Percentiles rank a stretch among this genome's conserved stretches.
These are phyloP conservation scores for Symbiotaphrina buchneri DNA, from an alignment of 495 filamentous ascomycete species.

Conservation along the genomic window DNA sequence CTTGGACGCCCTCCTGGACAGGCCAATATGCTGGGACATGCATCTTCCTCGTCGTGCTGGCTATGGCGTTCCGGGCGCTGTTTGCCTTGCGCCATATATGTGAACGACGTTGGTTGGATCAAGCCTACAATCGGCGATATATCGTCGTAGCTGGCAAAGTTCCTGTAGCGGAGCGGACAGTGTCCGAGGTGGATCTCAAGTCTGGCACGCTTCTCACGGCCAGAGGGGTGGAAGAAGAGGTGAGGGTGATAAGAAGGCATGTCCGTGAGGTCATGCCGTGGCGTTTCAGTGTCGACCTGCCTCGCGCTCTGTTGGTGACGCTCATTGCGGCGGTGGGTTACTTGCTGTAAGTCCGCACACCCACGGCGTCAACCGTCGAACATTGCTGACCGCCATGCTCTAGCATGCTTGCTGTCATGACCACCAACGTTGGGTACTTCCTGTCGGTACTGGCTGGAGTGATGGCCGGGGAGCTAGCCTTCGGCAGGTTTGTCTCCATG, in stretches of 20 bases:
- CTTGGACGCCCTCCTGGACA: conserved; percentile 46
- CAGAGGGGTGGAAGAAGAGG: conserved; percentile 52
- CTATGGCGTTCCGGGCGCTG: conserved; percentile 40
- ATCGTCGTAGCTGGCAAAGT: conserved; percentile 45
- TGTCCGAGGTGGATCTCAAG: conserved; percentile 31
- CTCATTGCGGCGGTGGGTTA: conserved; percentile 59
- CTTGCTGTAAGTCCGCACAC: conserved; percentile 51
- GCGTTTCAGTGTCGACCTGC: conserved; percentile 56
- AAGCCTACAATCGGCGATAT: conserved; percentile 48
- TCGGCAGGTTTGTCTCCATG: conserved; percentile 37
- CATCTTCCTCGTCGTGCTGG: conserved; percentile 62
- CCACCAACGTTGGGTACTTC: conserved; percentile 93
- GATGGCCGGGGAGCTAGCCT: conserved; percentile 62
- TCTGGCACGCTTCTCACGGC: conserved; percentile 32
- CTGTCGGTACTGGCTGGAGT: conserved; percentile 61
- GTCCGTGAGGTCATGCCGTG: conserved; percentile 33
- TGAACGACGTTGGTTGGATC: conserved; percentile 34
- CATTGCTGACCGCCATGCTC: conserved; percentile 1
- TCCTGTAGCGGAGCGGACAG: conserved; percentile 27
- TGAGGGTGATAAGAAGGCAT: conserved; percentile 37
- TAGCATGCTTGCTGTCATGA: conserved; percentile 98
- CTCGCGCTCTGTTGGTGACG: conserved; percentile 44
- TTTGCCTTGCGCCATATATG: conserved; percentile 38
- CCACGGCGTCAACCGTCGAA: background rate
- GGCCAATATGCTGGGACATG: conserved; percentile 67